These are phyloP conservation scores for Phytopythium vexans DNA, from an alignment of 352 stramenopile genomes.

Conservation along the genomic window DNA sequence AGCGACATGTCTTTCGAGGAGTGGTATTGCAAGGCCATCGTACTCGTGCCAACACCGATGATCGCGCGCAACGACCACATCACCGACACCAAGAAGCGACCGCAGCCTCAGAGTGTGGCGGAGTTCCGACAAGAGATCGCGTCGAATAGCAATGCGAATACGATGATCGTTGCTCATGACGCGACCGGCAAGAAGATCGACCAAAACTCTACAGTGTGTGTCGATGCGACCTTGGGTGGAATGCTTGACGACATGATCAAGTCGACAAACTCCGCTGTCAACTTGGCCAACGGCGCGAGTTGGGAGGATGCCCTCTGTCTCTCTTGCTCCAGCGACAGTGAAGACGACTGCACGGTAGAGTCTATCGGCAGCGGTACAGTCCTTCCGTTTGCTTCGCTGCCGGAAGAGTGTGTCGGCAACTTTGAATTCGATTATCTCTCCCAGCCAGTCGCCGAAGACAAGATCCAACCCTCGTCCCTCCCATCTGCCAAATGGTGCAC, in stretches of 20 bases:
- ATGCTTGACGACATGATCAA: too few species aligned
- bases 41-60: conserved; percentile 38
- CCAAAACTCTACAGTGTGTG: too few species aligned
- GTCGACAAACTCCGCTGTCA: too few species aligned
- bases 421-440: neutral
- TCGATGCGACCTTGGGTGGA: too few species aligned
- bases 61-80: conserved; percentile 34
- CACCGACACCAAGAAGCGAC: conserved; percentile 16
- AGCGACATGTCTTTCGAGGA: conserved; percentile 31
- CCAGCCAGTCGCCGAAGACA: conserved; percentile 4
- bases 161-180: too few species aligned
- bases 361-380: too few species aligned
- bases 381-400: neutral
- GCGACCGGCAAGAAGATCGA: too few species aligned
- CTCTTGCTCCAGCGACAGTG: too few species aligned
- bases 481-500: neutral
- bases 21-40: conserved; percentile 49
- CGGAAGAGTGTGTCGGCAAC: neutral
- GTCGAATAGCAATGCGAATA: too few species aligned
- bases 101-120: conserved; percentile 12
- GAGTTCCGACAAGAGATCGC: conserved; percentile 7
- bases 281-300: too few species aligned
- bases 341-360: too few species aligned
- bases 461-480: neutral
- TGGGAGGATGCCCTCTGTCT: too few species aligned